These are phyloP conservation scores for Paracamarosporium sp. DNA, from an alignment of 2,329 filamentous ascomycete species.

Conservation along the genomic window DNA sequence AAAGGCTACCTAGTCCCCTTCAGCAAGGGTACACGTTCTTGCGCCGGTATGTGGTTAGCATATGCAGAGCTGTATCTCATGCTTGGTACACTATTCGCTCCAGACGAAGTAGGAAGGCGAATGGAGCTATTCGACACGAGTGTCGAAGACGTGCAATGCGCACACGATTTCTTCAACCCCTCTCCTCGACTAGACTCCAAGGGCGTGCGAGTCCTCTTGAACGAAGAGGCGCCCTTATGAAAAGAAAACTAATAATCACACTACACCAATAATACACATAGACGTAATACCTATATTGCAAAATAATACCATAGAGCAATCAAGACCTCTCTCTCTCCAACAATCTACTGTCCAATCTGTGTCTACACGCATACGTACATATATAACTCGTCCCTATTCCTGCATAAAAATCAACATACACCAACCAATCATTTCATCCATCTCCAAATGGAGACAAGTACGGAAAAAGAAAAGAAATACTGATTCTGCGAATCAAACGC, in stretches of 20 bases:
- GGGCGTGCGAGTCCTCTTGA: slow-evolving; percentile 29
- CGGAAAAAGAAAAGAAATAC: neutral
- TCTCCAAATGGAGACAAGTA: neutral
- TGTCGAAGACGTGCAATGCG: slow-evolving; percentile 21
- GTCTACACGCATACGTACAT: neutral
- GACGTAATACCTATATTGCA: no score
- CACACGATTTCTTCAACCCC: slow-evolving; percentile 37
- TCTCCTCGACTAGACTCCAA: slow-evolving; percentile 22
- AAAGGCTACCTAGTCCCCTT: slow-evolving; percentile 35
- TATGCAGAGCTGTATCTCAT: slow-evolving; percentile 23
- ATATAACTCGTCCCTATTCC: neutral
- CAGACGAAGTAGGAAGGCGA: slow-evolving; percentile 4
- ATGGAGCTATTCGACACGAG: slow-evolving; percentile 19
- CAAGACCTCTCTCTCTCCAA: no score
- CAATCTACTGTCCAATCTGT: neutral
- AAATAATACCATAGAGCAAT: no score
- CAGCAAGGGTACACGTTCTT: slow-evolving; percentile 35
- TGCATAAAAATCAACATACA: no score
- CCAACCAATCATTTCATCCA: neutral
- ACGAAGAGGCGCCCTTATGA: neutral
- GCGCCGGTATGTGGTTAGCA: slow-evolving; percentile 33
- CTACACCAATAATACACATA: no score
- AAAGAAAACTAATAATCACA: no score
- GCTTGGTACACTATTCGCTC: slow-evolving; percentile 26
- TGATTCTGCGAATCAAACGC: neutral